Evolutionary conservation across 305 asterid species (phyloP), one percentile per base, ranked within the genome.

Genomic region (Fraxinus velutina): DNA sequence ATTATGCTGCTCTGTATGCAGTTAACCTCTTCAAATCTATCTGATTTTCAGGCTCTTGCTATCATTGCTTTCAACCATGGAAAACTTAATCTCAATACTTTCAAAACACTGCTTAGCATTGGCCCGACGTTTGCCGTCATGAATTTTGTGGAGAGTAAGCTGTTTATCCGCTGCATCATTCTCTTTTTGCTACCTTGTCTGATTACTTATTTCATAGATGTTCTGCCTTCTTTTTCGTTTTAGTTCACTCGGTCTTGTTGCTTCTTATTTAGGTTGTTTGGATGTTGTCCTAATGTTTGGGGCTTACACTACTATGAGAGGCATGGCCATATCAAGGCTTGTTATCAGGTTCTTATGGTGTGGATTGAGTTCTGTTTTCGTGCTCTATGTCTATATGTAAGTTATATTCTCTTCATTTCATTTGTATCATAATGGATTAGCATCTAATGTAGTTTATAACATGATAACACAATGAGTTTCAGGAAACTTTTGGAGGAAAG

Each of bases 291-390:
- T 96, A 62, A 93, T 89, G 97, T 96, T 93, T 90, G 99, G 99
- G 83, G 99, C 99, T 79, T 96, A 94, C 88, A 88, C 94, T 82
- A 86, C 97, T 76, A 97, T 97, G 21, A 94, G 99, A 81, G 97
- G 97, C 83, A 94, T 96, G 99, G 99, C 99, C 80, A 90, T 94
- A 79, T 94, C 99, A 75, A 94, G 99, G 88, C 89, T 96, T 86
- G 90, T 96, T 82, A 94, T 96, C 83, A 93, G 97, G 87, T 94
- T 96, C 90, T 89, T 96, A 82, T 96, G 98, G 99, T 89, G 94
- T 68, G 91, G 93, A 77, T 79, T 92, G 88, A 86, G 94, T 88
- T 91, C 98, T 13, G 92, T 74, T 36, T 93, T 93, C 86, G 94
- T 90, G 79, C 80, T 90, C 71, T 96, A 92, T 79, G 87, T 93